phyloP scores from a whole-genome alignment of 2,329 filamentous ascomycete species.

The Exophiala viscosa region DNA sequence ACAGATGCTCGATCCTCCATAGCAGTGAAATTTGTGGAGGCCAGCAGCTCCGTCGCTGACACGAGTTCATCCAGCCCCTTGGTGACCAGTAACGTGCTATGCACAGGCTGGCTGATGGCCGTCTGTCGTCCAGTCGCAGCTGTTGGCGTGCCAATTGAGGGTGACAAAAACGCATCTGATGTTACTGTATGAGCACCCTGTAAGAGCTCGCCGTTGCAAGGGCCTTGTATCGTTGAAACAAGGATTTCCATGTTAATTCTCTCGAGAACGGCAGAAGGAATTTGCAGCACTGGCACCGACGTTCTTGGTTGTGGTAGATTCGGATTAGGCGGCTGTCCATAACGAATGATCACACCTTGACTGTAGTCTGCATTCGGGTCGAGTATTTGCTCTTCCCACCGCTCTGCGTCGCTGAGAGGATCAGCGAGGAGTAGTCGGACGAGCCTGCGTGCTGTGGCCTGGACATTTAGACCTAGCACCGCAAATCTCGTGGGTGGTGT shows the following conservation, averaged over 20 bases:
- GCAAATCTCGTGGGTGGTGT: conserved; percentile 55
- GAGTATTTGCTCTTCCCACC: conserved; percentile 65
- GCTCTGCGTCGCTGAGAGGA: conserved; percentile 58
- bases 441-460: conserved; percentile 54
- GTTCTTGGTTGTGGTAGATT: conserved; percentile 45
- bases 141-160: conserved; percentile 65
- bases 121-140: conserved; percentile 62
- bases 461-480: conserved; percentile 52
- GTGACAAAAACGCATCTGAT: conserved; percentile 64
- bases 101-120: conserved; percentile 74
- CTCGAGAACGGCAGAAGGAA: conserved; percentile 56
- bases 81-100: conserved; percentile 71
- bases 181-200: conserved; percentile 34
- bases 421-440: conserved; percentile 68
- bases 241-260: conserved; percentile 59
- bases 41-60: conserved; percentile 37
- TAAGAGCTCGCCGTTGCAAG: conserved; percentile 18
- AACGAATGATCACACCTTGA: conserved; percentile 62
- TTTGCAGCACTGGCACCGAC: conserved; percentile 52
- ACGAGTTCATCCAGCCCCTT: conserved; percentile 66
- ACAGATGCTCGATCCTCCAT: conserved; percentile 43
- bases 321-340: conserved; percentile 48
- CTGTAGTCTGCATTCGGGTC: conserved; percentile 44
- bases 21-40: conserved; percentile 33
- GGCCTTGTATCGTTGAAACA: conserved; percentile 46